Conservation (phyloP, 139 green algal genomes). For the Auxenochlorella protothecoides region DNA sequence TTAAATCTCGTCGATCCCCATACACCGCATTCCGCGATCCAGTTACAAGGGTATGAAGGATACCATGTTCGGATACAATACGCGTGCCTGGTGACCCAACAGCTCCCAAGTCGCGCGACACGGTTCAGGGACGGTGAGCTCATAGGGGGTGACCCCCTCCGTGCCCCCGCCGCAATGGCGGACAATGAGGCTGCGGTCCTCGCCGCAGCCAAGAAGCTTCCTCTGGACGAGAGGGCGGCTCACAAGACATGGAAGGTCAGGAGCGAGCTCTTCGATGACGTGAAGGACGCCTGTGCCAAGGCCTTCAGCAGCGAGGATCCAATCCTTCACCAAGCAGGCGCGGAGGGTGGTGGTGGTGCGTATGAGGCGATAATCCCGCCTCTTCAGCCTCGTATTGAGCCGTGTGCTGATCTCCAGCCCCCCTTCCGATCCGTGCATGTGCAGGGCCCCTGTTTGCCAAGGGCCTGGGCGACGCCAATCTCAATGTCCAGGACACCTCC, state of each 20-base stretch:
- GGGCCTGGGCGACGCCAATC: conserved; percentile 72
- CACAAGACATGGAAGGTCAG: conserved; percentile 89
- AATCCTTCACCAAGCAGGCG: conserved; percentile 18
- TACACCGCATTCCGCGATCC: no score
- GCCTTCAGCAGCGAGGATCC: conserved; percentile 54
- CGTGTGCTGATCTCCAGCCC: no score
- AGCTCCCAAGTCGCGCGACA: no score
- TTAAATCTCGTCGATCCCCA: no score
- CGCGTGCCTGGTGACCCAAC: no score
- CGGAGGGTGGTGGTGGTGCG: conserved; percentile 44
- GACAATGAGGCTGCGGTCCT: conserved; percentile 56
- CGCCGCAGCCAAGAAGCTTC: conserved; percentile 47
- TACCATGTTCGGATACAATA: no score
- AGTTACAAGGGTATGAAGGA: no score
- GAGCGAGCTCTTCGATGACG: conserved; percentile 62
- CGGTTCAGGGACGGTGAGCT: background rate
- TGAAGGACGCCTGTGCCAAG: conserved; percentile 36
- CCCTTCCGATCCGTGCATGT: background rate
- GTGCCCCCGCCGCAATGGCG: background rate
- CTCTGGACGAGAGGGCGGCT: conserved; percentile 42
- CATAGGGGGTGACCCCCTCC: background rate
- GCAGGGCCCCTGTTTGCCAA: conserved; percentile 73
- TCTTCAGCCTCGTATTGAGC: background rate
- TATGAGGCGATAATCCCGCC: background rate
- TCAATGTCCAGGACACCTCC: conserved; percentile 79